Evolutionary conservation across 2,329 filamentous ascomycete species (phyloP), one percentile per base, ranked within the genome.

Genomic region (Sarocladiaceae sp.): DNA sequence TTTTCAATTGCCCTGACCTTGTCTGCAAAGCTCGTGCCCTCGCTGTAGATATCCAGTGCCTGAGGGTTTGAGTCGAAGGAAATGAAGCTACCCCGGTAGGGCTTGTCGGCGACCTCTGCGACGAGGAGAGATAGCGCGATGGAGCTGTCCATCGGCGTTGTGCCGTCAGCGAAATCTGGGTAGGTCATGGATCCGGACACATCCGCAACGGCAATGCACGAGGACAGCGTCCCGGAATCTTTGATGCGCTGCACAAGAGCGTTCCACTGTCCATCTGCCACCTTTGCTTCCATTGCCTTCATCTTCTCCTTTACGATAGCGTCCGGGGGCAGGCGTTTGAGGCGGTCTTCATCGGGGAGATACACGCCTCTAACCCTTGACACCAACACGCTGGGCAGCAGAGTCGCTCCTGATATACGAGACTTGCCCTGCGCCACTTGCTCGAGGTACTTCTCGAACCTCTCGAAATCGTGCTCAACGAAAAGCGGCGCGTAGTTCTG

Each of bases 81-180:
- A 54, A 81, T 78, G 53, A 80, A 71, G 9, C 66, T 56, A 13
- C 73, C 72, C 1, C 68, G 67, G 49, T 78, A 81, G 0, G 76
- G 78, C 2, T 69, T 63, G 45, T 65, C 59, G 0, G 72, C 68
- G 10, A 76, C 66, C 46, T 78, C 70, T 5, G 76, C 70, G 3
- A 81, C 53, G 2, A 81, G 63, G 0, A 82, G 67, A 0, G 75
- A 76, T 10, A 82, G 63, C 0, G 74, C 77, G 27, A 81, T 71
- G 4, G 76, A 60, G 6, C 68, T 68, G 54, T 81, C 68, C 55
- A 80, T 63, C 0, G 76, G 73, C 0, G 46, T 51, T 0, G 72
- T 77, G 1, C 62, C 59, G 48, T 80, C 76, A 0, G 49, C 43
- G 40, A 75, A 69, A 0, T 0, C 3, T 0, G 68, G 65, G 0